Conservation (phyloP, 2,329 filamentous ascomycete species). For the Apiospora marii region DNA sequence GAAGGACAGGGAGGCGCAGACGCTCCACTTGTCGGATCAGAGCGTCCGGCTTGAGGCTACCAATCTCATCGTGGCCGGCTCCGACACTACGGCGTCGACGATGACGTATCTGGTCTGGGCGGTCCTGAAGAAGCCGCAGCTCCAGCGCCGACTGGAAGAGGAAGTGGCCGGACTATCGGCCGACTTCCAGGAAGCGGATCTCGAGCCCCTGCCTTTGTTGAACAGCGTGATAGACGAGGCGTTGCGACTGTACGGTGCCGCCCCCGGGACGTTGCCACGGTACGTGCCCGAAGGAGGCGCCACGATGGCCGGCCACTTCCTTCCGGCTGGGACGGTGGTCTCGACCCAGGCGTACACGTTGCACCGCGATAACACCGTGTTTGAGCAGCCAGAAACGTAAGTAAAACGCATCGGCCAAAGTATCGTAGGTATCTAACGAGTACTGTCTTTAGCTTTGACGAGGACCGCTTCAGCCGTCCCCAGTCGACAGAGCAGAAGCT, state of each 20-base stretch:
- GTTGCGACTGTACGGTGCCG: slow-evolving; percentile 52
- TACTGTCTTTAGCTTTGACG: no score
- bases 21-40: neutral
- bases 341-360: neutral
- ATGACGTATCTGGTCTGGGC: slow-evolving; percentile 57
- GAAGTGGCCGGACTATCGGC: slow-evolving; percentile 45
- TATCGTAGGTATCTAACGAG: no score
- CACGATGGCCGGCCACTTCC: neutral
- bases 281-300: neutral
- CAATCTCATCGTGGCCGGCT: slow-evolving; percentile 51
- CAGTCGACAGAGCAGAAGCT: neutral
- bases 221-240: slow-evolving; percentile 54
- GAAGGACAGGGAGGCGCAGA: no score
- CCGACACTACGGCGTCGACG: slow-evolving; percentile 58
- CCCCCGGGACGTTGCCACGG: slow-evolving; percentile 34
- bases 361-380: neutral
- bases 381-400: neutral
- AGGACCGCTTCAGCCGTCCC: neutral
- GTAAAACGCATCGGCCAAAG: no score
- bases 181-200: slow-evolving; percentile 40
- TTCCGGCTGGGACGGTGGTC: neutral
- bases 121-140: slow-evolving; percentile 40
- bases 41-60: neutral
- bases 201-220: slow-evolving; percentile 49
- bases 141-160: slow-evolving; percentile 43